Percentiles rank a stretch among this genome's conserved stretches.
Conservation (phyloP, 805 yeast genomes). For the Candida tallmaniae region DNA sequence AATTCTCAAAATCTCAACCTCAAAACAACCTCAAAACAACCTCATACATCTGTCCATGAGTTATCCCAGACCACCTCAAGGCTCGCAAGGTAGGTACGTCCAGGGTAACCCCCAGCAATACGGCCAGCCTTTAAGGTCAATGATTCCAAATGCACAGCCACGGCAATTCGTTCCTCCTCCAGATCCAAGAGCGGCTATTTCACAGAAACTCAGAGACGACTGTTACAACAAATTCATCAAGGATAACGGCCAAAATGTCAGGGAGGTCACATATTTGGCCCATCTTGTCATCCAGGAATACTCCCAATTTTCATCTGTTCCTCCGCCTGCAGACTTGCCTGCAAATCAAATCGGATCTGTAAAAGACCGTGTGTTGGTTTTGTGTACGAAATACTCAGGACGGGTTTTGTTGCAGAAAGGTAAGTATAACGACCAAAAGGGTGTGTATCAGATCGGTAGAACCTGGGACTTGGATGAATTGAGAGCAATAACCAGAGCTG, state of each 20-base stretch:
- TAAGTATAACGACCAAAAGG: slow-evolving; percentile 63
- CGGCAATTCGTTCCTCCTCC: slow-evolving; percentile 8
- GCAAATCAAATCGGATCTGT: slow-evolving; percentile 26
- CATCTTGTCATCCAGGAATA: slow-evolving; percentile 77
- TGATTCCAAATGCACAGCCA: slow-evolving; percentile 8
- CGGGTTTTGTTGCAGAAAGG: slow-evolving; percentile 79
- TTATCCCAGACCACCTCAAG: too few species aligned
- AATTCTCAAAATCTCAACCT: too few species aligned
- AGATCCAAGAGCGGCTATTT: slow-evolving; percentile 2
- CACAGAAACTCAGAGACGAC: slow-evolving; percentile 8
- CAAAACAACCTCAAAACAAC: too few species aligned
- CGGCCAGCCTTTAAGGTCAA: too few species aligned
- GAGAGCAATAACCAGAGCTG: slow-evolving; percentile 46
- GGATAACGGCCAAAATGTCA: slow-evolving; percentile 19
- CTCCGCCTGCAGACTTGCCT: slow-evolving; percentile 61
- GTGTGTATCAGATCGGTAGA: slow-evolving; percentile 82
- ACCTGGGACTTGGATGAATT: slow-evolving; percentile 85
- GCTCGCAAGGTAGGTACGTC: too few species aligned
- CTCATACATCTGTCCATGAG: too few species aligned
- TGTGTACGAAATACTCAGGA: slow-evolving; percentile 63
- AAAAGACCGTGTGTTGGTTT: slow-evolving; percentile 58
- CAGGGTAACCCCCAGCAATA: too few species aligned
- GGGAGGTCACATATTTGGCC: slow-evolving; percentile 54
- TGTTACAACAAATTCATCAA: slow-evolving; percentile 32
- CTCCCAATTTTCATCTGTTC: slow-evolving; percentile 58